These are phyloP conservation scores for Aspergillus sp. DNA, from an alignment of 2,329 filamentous ascomycete species.

Conservation along the genomic window DNA sequence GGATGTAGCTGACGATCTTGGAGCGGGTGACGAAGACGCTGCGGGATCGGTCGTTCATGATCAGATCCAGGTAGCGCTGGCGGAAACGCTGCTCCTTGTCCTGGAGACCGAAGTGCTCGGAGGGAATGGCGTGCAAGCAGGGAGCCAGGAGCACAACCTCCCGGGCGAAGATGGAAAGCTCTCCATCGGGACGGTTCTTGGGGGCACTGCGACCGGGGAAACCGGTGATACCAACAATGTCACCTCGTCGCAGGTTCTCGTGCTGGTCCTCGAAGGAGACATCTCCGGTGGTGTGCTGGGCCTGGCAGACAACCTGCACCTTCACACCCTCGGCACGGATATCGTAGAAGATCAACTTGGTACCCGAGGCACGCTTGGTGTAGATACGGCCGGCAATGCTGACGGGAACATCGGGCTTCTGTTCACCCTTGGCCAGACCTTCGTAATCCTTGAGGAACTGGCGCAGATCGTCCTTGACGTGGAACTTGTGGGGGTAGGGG, in stretches of 20 bases:
- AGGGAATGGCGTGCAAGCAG: constrained; percentile 83
- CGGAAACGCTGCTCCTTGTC: constrained; percentile 92
- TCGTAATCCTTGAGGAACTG: constrained; percentile 78
- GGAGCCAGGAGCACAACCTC: constrained; percentile 85
- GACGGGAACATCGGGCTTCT: constrained; percentile 71
- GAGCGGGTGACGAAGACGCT: constrained; percentile 81
- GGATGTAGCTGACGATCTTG: constrained; percentile 86
- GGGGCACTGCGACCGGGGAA: constrained; percentile 83
- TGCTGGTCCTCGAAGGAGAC: constrained; percentile 83
- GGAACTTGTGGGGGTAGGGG: constrained; percentile 93
- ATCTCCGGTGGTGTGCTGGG: constrained; percentile 70
- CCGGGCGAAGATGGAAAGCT: constrained; percentile 89
- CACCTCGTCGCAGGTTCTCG: constrained; percentile 82
- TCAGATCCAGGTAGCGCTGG: constrained; percentile 90
- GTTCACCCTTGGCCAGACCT: constrained; percentile 80
- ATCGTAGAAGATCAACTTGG: constrained; percentile 91
- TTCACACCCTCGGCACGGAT: constrained; percentile 72
- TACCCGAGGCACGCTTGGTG: constrained; percentile 76
- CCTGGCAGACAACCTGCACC: constrained; percentile 90
- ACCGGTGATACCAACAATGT: constrained; percentile 85
- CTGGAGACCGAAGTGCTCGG: constrained; percentile 89
- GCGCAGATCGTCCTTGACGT: constrained; percentile 77
- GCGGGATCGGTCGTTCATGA: constrained; percentile 89
- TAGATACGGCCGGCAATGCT: constrained; percentile 84
- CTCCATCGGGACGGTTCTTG: constrained; percentile 83